Evolutionary conservation across 2,329 filamentous ascomycete species (phyloP).

Genomic region (Epichloe hybrida): DNA sequence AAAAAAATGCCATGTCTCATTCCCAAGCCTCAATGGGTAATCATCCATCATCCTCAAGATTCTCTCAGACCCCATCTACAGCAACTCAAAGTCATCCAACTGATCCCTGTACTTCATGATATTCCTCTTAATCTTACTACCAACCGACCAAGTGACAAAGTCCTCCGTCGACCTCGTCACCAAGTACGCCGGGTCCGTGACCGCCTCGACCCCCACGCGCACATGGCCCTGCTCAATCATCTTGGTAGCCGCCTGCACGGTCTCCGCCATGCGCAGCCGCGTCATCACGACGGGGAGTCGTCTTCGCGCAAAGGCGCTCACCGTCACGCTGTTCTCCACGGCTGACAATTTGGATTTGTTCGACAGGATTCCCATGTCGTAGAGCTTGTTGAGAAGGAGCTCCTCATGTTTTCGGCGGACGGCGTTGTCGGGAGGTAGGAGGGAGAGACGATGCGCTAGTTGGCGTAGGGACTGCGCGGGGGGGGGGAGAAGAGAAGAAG

Average conservation of each 20-base stretch:
- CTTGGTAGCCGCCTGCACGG: conserved; percentile 67
- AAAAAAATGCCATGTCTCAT: not conserved
- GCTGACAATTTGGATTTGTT: conserved; percentile 64
- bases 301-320: conserved; percentile 74
- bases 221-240: conserved; percentile 94
- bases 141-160: conserved; percentile 91
- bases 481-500: conserved; percentile 7
- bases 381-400: conserved; percentile 78
- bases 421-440: conserved; percentile 66
- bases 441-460: conserved; percentile 75
- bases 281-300: conserved; percentile 86
- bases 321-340: conserved; percentile 79
- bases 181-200: conserved; percentile 80
- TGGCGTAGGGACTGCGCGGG: conserved; percentile 60
- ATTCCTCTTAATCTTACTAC: conserved; percentile 92
- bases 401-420: conserved; percentile 75
- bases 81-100: conserved; percentile 86
- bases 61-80: conserved; percentile 33
- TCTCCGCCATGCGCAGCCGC: conserved; percentile 80
- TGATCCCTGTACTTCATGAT: conserved; percentile 93
- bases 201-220: conserved; percentile 75
- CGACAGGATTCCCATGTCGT: conserved; percentile 78
- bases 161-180: conserved; percentile 88
- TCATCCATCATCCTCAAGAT: not conserved
- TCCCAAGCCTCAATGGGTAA: not conserved